Percentiles rank a stretch among this genome's conserved stretches.
These are phyloP conservation scores for Teratosphaeria nubilosa DNA, from an alignment of 2,329 filamentous ascomycete genomes.

Conservation along the genomic window DNA sequence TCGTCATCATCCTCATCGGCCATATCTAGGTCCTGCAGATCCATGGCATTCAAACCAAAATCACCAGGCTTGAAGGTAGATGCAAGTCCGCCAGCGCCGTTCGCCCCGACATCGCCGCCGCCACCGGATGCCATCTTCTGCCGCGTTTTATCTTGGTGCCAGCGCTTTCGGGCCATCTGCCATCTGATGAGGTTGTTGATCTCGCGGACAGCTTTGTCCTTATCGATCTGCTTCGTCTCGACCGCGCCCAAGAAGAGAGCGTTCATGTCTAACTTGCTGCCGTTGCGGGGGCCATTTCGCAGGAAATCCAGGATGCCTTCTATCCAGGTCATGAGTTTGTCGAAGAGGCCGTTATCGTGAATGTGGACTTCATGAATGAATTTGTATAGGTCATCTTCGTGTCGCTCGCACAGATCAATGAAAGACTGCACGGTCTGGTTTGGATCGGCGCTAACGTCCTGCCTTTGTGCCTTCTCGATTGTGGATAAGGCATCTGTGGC, in stretches of 20 bases:
- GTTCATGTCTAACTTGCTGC: slow-evolving; percentile 87
- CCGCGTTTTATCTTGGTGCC: slow-evolving; percentile 94
- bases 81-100: neutral
- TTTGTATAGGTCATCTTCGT: slow-evolving; percentile 97
- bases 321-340: slow-evolving; percentile 93
- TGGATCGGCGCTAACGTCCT: slow-evolving; percentile 85
- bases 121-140: slow-evolving; percentile 98
- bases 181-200: slow-evolving; percentile 80
- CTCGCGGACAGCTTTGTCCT: slow-evolving; percentile 61
- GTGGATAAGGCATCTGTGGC: slow-evolving; percentile 86
- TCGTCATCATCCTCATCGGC: slow-evolving; percentile 53
- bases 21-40: slow-evolving; percentile 76
- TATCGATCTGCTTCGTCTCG: slow-evolving; percentile 57
- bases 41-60: slow-evolving; percentile 81
- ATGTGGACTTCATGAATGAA: slow-evolving; percentile 97
- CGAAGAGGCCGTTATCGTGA: slow-evolving; percentile 93
- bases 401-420: slow-evolving; percentile 88
- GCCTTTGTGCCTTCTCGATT: slow-evolving; percentile 55
- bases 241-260: slow-evolving; percentile 76
- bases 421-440: slow-evolving; percentile 98
- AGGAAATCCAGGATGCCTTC: slow-evolving; percentile 92
- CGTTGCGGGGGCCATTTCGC: slow-evolving; percentile 61
- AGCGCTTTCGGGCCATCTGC: slow-evolving; percentile 93
- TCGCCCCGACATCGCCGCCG: slow-evolving; percentile 48
- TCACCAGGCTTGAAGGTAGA: slow-evolving; percentile 63